phyloP scores from a whole-genome alignment of 345 rosid species.

The Hibiscus trionum region DNA sequence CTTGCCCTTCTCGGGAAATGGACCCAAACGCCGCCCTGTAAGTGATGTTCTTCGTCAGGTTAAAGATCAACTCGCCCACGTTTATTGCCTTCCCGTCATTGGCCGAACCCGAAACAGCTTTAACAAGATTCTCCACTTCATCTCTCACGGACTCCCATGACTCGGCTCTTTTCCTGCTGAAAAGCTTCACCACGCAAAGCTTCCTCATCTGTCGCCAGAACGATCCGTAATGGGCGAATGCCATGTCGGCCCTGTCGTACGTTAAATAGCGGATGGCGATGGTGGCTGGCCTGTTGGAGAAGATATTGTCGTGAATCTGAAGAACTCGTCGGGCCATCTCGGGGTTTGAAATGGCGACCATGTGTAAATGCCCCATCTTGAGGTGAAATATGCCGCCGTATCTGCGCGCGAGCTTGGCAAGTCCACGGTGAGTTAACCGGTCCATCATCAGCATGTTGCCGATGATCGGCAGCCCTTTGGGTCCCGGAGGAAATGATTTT shows the following conservation, averaged over 20 bases:
- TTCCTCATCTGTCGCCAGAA: conserved; percentile 98
- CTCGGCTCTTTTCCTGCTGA: conserved; percentile 86
- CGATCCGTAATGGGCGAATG: conserved; percentile 91
- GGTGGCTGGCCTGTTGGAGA: conserved; percentile 89
- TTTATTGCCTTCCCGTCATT: conserved; percentile 48
- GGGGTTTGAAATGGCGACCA: conserved; percentile 61
- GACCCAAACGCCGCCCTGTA: conserved; percentile 82
- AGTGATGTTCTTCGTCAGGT: conserved; percentile 64
- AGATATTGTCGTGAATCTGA: conserved; percentile 70
- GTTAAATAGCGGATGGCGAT: conserved; percentile 73
- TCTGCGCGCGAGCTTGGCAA: conserved; percentile 45
- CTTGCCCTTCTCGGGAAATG: conserved; percentile 49
- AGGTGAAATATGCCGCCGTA: conserved; percentile 81
- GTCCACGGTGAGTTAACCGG: conserved; percentile 84
- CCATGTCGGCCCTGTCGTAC: conserved; percentile 87
- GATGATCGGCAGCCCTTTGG: conserved; percentile 68
- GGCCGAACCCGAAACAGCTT: conserved; percentile 25
- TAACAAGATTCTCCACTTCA: conserved; percentile 57
- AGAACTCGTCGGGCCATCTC: conserved; percentile 72
- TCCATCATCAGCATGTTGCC: conserved; percentile 94
- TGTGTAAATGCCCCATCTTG: conserved; percentile 64
- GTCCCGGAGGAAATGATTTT: conserved; percentile 79
- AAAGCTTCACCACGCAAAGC: conserved; percentile 76
- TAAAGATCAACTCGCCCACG: conserved; percentile 67
- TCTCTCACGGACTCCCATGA: conserved; percentile 91